Base-by-base conservation (phyloP, 2,329 filamentous ascomycete species). In the Cytospora piceicola region DNA sequence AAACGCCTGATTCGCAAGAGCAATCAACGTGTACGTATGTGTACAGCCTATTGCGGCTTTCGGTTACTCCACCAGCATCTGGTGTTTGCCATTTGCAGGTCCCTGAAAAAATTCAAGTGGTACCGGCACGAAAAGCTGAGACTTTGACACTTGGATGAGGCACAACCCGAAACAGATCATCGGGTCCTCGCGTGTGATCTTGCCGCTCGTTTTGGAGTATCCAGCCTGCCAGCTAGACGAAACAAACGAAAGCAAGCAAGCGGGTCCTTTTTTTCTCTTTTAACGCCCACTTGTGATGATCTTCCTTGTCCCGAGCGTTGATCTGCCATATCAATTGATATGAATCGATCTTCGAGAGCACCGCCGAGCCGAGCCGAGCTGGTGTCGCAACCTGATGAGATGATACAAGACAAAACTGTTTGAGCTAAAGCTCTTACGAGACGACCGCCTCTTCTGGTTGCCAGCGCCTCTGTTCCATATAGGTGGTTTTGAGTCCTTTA, bases 161-260 rank as follows among this genome's bases (percentile, higher is more conserved):
- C 62, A 61, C 32, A 29, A 64, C 51, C 27, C 56, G 58, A 61
- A 60, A 54, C 56, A 64, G 62, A 64, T 36, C 57, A 55, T 56
- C 58, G 34, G 34, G 32, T 24, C 34, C 56, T 61, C 56, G 62
- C 42, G 46, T 42, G 39, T 58, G 34, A 60, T 52, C 42, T 27
- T 64, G 61, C 55, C 55, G 61, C 55, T 56, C 55, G 20, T n/a
- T n/a, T n/a, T 42, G 8, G 20, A 42, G 17, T 49, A 57, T 11
- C 61, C 53, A 34, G 32, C 32, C 32, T 34, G 8, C 32, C 49
- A 51, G 42, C 32, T 9, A 27, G 22, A 32, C 36, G 30, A 36
- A 52, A 51, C 39, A 39, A n/a, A 8, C 12, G 32, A 15, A 14
- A 15, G 34, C 34, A 4, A 15, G 34, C 34, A 4, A 4, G 15